Percentiles rank a stretch among this genome's conserved stretches.
Conservation (phyloP, 139 green algal species). For the Trebouxia sp. region DNA sequence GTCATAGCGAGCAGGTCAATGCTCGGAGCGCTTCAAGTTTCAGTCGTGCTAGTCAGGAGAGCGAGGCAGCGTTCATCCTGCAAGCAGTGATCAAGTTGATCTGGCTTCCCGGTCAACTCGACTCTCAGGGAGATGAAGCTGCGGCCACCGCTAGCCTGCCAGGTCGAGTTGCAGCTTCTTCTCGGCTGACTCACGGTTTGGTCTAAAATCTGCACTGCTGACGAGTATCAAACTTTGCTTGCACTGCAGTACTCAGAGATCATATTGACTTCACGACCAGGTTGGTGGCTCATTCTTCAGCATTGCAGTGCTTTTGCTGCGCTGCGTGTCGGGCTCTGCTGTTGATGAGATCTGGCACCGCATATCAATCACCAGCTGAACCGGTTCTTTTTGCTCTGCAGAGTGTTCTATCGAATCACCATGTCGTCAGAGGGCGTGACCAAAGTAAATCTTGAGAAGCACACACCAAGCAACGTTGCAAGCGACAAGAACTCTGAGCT, state of each 20-base stretch:
- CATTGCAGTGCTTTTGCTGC: too few relatives aligned
- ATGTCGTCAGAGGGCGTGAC: conserved; percentile 15
- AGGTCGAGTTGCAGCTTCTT: conserved; percentile 15
- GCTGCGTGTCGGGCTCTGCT: too few relatives aligned
- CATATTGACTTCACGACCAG: too few relatives aligned
- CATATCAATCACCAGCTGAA: neutral
- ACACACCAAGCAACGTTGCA: neutral
- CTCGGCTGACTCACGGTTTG: neutral
- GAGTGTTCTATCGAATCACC: neutral
- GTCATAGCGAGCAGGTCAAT: too few relatives aligned
- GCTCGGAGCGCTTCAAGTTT: too few relatives aligned
- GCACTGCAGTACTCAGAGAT: too few relatives aligned
- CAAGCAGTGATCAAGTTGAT: neutral
- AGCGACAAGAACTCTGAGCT: neutral
- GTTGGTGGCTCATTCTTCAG: too few relatives aligned
- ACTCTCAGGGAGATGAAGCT: too few relatives aligned
- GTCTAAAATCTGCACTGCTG: neutral
- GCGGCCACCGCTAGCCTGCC: neutral
- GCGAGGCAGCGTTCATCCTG: neutral
- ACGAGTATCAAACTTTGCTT: neutral
- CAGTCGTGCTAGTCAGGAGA: too few relatives aligned
- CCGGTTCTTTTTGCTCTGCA: neutral
- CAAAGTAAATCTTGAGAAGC: conserved; percentile 17
- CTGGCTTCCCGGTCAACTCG: too few relatives aligned
- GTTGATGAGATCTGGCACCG: too few relatives aligned